phyloP scores from a whole-genome alignment of 2,329 filamentous ascomycete species.

The Aureobasidium sp. region DNA sequence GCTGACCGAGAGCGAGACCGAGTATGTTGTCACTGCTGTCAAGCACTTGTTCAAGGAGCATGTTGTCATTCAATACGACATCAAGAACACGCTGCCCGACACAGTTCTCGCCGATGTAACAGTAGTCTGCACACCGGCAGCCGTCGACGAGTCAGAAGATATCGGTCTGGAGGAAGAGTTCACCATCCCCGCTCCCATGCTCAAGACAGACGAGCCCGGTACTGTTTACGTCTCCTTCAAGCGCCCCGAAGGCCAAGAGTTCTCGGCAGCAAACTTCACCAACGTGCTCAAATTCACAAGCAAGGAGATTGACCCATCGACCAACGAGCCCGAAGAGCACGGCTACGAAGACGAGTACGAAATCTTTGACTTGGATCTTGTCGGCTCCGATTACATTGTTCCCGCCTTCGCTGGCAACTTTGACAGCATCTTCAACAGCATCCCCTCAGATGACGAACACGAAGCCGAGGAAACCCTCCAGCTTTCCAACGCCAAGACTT shows the following conservation, averaged over 20 bases:
- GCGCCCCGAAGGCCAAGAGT: constrained; percentile 68
- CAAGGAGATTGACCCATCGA: constrained; percentile 95
- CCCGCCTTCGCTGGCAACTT: constrained; percentile 93
- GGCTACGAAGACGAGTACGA: constrained; percentile 98
- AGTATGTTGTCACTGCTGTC: constrained; percentile 87
- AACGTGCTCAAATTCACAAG: constrained; percentile 94
- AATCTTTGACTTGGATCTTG: constrained; percentile 84
- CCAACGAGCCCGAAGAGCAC: constrained; percentile 80
- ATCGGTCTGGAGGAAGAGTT: constrained; percentile 68
- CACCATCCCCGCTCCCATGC: constrained; percentile 78
- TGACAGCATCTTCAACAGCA: constrained; percentile 77
- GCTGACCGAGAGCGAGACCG: constrained; percentile 92
- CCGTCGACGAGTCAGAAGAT: constrained; percentile 80
- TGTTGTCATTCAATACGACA: constrained; percentile 88
- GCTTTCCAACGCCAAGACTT: constrained; percentile 79
- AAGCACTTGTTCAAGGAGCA: constrained; percentile 99
- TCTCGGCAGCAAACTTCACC: constrained; percentile 74
- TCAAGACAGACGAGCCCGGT: constrained; percentile 77
- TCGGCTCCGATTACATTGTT: constrained; percentile 86
- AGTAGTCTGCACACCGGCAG: constrained; percentile 67
- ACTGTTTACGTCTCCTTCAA: constrained; percentile 94
- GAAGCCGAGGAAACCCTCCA: constrained; percentile 88
- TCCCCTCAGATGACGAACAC: constrained; percentile 76
- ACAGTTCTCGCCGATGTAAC: constrained; percentile 87
- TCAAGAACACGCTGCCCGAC: constrained; percentile 92